Evolutionary conservation across 345 rosid species (phyloP).

Genomic region (Salix viminalis): DNA sequence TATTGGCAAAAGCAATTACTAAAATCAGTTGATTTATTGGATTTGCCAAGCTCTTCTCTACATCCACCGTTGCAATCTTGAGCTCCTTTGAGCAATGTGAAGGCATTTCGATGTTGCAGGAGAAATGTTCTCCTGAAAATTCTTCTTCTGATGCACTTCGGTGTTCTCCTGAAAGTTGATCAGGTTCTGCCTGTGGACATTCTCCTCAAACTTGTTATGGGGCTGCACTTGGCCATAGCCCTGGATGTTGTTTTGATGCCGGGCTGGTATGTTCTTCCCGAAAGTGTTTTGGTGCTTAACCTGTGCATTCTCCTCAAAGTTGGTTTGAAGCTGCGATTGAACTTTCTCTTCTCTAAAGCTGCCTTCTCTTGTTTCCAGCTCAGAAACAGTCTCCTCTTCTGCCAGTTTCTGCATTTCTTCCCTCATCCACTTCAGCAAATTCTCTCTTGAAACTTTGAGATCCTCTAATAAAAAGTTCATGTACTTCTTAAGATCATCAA

Average conservation of each 20-base stretch:
- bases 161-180: conserved; percentile 12
- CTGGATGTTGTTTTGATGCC: conserved; percentile 14
- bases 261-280: conserved; percentile 17
- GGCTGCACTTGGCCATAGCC: conserved; percentile 15
- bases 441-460: conserved; percentile 41
- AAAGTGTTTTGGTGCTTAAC: conserved; percentile 8
- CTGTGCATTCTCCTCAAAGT: conserved; percentile 5
- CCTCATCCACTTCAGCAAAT: conserved; percentile 44
- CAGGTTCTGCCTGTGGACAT: conserved; percentile 13
- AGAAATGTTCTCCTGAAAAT: conserved; percentile 8
- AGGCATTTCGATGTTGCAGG: conserved; percentile 9
- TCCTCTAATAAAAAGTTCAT: conserved; percentile 45
- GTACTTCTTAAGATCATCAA: conserved; percentile 36
- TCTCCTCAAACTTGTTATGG: conserved; percentile 3
- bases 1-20: conserved; percentile 7
- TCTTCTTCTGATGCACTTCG: conserved; percentile 7
- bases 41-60: conserved; percentile 9
- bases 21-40: conserved; percentile 14
- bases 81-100: conserved; percentile 6
- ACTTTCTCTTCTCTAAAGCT: conserved; percentile 14
- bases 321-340: conserved; percentile 13
- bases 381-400: conserved; percentile 23
- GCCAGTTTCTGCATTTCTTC: conserved; percentile 43
- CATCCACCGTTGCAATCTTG: conserved; percentile 7
- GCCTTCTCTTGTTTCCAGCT: conserved; percentile 12